A percentile compares a stretch with the other conserved stretches of the same genome.
phyloP scores from a whole-genome alignment of 441 rosid genomes.

The Francoa sonchifolia region DNA sequence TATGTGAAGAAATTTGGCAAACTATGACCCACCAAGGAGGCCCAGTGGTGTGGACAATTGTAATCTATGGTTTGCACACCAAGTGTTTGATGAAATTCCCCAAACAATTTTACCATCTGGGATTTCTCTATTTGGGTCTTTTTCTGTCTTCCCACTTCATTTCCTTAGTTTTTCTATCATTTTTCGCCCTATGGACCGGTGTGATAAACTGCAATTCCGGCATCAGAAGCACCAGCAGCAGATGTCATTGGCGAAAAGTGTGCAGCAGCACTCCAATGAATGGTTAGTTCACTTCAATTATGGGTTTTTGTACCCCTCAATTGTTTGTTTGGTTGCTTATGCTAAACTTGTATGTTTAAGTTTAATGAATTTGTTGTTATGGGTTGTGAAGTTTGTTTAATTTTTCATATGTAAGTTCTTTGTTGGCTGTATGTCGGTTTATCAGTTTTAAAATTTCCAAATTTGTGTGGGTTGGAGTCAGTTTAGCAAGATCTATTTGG shows the following conservation, averaged over 20 bases:
- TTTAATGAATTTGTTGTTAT: constrained; percentile 6
- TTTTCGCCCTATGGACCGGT: constrained; percentile 45
- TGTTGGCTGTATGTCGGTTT: too few species aligned
- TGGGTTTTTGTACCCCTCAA: neutral
- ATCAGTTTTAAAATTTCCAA: too few species aligned
- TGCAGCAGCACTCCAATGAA: constrained; percentile 77
- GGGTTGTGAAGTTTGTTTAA: neutral
- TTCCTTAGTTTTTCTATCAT: constrained; percentile 15
- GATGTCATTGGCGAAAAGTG: constrained; percentile 56
- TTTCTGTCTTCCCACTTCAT: constrained; percentile 13
- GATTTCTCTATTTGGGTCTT: constrained; percentile 24
- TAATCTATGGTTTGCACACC: constrained; percentile 31
- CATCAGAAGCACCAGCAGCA: constrained; percentile 38
- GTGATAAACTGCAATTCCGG: constrained; percentile 27
- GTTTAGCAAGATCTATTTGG: too few species aligned
- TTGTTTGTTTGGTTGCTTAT: neutral
- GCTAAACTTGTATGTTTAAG: too few species aligned
- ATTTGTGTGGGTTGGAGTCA: too few species aligned
- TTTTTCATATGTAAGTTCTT: too few species aligned
- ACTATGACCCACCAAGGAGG: constrained; percentile 39
- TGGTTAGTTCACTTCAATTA: constrained; percentile 36
- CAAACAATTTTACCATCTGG: constrained; percentile 21
- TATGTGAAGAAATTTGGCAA: neutral
- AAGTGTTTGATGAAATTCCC: constrained; percentile 33
- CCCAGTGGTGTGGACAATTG: constrained; percentile 35